phyloP scores from a whole-genome alignment of 768 basidiomycete genomes.

The Tulasnella sp. region DNA sequence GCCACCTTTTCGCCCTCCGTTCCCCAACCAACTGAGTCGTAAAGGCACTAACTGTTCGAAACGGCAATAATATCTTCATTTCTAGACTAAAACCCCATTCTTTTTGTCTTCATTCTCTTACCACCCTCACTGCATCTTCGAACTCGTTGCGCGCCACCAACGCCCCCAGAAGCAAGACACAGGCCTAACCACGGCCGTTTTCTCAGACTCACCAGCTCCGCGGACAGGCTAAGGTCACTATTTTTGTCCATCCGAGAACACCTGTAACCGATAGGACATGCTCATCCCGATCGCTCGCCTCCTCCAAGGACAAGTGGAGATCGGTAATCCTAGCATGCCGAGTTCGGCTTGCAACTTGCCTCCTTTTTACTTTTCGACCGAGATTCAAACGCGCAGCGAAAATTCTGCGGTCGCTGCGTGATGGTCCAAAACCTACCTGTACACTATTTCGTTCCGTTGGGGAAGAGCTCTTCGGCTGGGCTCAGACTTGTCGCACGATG shows the following conservation, averaged over 20 bases:
- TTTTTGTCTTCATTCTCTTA: not conserved
- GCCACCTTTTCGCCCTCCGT: not conserved
- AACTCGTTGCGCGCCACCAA: not conserved
- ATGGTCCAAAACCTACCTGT: not conserved
- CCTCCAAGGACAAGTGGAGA: not conserved
- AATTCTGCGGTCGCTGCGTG: not conserved
- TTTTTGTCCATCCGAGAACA: not conserved
- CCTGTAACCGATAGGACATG: not conserved
- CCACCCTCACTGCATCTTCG: not conserved
- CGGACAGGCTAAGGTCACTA: not conserved
- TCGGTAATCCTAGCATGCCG: not conserved
- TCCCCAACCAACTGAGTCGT: not conserved
- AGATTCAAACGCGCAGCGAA: not conserved
- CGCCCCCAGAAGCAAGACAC: not conserved
- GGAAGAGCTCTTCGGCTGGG: not conserved
- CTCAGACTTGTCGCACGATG: not conserved
- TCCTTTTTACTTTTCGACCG: not conserved
- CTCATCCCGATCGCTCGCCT: not conserved
- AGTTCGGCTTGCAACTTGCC: not conserved
- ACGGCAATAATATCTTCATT: not conserved
- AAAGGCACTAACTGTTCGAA: not conserved
- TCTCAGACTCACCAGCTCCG: not conserved
- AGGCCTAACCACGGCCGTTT: not conserved
- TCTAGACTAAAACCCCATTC: not conserved
- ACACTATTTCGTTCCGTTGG: not conserved